Evolutionary conservation across 257 asterid species (phyloP), one percentile per base, ranked within the genome.

Genomic region (Ophiorrhiza pumila): DNA sequence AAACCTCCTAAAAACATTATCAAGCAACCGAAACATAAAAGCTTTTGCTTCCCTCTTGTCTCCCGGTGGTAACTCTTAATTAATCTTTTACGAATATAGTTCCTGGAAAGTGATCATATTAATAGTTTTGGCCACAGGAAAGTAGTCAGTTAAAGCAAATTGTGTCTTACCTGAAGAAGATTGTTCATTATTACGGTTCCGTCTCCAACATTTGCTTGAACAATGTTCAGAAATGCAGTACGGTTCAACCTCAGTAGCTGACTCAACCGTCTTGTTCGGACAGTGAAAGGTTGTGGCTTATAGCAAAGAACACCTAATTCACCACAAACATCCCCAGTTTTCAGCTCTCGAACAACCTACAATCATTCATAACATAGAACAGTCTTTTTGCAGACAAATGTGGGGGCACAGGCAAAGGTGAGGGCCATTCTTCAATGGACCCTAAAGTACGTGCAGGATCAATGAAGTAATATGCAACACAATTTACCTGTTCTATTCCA

Each of bases 131-230:
- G 18, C 25, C n/a, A 56, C 0, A 57, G 27, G 20, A 60, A 9
- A 4, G 23, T 39, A 13, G 61, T 23, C 9, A 43, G 31, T 35
- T 32, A 35, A 69, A 69, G 23, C 14, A 18, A 9, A 55, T 31
- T 41, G 27, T 56, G 20, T 52, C 23, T 75, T 50, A 89, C 97
- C 93, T 88, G 87, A 71, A 92, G 93, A 76, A 90, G 89, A 83
- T 92, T 92, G 89, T 82, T 88, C 86, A 88, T 87, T 75, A 92
- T 88, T 67, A 88, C 79, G n/a, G 96, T 82, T 71, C 97, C 97
- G 57, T 88, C 96, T 74, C 89, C 96, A 25, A 88, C 82, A 83
- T 88, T 88, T 71, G 96, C 90, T 80, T 91, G 90, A 67, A 91
- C 86, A 39, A 85, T 84, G 65, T 88, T 92, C 77, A 92, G 71